These are phyloP conservation scores for Hydnum rufescens DNA, from an alignment of 768 basidiomycete species.

Conservation along the genomic window DNA sequence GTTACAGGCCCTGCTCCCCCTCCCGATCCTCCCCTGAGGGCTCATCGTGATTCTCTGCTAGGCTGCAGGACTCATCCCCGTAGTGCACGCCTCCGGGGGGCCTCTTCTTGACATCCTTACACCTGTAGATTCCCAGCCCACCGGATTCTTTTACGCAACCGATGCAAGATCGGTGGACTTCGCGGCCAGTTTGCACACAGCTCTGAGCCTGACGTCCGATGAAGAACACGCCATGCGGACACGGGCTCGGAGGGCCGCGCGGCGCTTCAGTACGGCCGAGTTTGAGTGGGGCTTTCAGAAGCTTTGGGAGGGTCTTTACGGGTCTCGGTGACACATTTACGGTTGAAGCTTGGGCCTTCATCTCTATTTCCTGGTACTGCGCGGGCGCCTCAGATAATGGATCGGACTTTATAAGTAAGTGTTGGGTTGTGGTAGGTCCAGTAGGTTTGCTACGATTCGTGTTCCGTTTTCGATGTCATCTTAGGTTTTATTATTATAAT, in stretches of 20 bases:
- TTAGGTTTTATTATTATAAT: no score
- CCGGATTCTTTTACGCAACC: conserved; percentile 36
- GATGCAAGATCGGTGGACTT: conserved; percentile 46
- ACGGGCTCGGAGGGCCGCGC: conserved; percentile 51
- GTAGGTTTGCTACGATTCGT: no score
- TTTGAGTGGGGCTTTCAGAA: conserved; percentile 45
- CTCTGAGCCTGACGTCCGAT: conserved; percentile 33
- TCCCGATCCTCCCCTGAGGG: conserved; percentile 2
- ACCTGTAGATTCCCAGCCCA: conserved; percentile 20
- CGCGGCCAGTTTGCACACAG: conserved; percentile 42
- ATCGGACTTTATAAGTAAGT: no score
- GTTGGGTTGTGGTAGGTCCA: no score
- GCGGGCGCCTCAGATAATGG: no score
- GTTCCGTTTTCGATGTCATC: no score
- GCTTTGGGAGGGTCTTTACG: no score
- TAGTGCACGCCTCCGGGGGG: conserved; percentile 84
- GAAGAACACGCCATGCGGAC: conserved; percentile 43
- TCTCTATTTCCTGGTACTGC: no score
- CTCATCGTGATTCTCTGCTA: conserved; percentile 16
- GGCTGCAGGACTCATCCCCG: conserved; percentile 87
- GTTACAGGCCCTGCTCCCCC: no score
- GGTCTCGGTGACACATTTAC: no score
- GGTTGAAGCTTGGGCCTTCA: no score
- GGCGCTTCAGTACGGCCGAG: conserved; percentile 53
- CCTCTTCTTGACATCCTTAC: conserved; percentile 83